These are phyloP conservation scores for Scopulariopsis brevicaulis DNA, from an alignment of 2,329 filamentous ascomycete genomes.

Conservation along the genomic window DNA sequence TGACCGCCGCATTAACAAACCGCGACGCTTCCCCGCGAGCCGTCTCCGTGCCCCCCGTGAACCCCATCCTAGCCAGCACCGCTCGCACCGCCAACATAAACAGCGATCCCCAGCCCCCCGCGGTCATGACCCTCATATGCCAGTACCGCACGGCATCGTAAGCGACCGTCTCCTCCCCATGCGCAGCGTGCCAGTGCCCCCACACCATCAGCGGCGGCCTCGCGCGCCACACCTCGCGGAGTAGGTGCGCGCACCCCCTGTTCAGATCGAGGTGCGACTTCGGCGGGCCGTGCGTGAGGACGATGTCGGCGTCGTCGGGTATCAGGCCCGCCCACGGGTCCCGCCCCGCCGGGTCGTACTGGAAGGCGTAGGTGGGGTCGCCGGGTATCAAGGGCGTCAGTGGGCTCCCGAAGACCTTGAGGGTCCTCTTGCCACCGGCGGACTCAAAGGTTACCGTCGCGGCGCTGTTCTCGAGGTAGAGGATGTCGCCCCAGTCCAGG, in stretches of 20 bases:
- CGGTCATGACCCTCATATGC: constrained; percentile 1
- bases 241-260: constrained; percentile 17
- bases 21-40: neutral
- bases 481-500: constrained; percentile 55
- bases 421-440: neutral
- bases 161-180: neutral
- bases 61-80: neutral
- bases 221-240: constrained; percentile 1
- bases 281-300: constrained; percentile 26
- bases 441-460: constrained; percentile 47
- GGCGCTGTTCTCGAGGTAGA: constrained; percentile 64
- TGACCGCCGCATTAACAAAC: constrained; percentile 1
- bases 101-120: neutral
- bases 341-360: constrained; percentile 18
- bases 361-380: constrained; percentile 24
- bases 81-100: neutral
- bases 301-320: constrained; percentile 18
- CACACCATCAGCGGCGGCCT: constrained; percentile 5
- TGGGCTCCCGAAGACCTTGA: neutral
- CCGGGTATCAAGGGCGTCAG: neutral
- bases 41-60: neutral
- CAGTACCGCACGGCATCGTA: constrained; percentile 2
- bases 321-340: constrained; percentile 16
- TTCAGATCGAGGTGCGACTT: constrained; percentile 21
- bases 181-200: constrained; percentile 5